Evolutionary conservation across 441 rosid genomes (phyloP), one percentile per base, ranked within the genome.

Genomic region (Aquilaria agallochum): DNA sequence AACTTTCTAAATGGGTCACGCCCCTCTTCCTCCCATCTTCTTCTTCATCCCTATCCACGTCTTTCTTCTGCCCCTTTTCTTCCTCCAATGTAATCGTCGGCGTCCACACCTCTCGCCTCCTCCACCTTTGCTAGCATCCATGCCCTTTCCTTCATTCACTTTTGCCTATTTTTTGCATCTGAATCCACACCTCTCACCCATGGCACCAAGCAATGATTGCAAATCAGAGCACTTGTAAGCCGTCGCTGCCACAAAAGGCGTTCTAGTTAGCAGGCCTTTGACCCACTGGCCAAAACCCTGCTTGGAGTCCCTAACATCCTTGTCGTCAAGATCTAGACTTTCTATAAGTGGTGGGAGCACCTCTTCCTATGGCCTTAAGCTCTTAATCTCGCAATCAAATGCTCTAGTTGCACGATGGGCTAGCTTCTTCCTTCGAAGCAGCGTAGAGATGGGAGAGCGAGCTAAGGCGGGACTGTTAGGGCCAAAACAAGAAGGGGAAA

Each of bases 281-380:
- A 93, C 83, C 97, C 97, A 93, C 27, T 87, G 77, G 31, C 95
- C 87, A 53, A 90, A 4, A 48, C 80, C 89, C 67, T 85, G 68
- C 68, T 76, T 76, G 4, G 83, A 72, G 42, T 79, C 92, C 31
- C 75, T 74, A 0, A 46, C 15, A 30, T 58, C 85, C 2, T 75
- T 83, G 40, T 80, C 95, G 9, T 83, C 90, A 1, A 88, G 90
- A 79, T 87, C 90, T 32, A 90, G 95, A 42, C 94, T 95, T 57
- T 91, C 97, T 70, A 91, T 83, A 33, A 87, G 56, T 6, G 90
- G 89, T 34, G 89, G 63, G 51, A 87, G 59, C 10, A 83, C 72
- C 70, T 77, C 81, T 9, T 80, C 86, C 0, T 83, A 87, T 1
- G 86, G 88, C 74, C 88, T 78, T 15, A 88, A 50, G 55, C 82